phyloP scores from a whole-genome alignment of 1,139 yeast genomes.

The Protomyces gravidus region DNA sequence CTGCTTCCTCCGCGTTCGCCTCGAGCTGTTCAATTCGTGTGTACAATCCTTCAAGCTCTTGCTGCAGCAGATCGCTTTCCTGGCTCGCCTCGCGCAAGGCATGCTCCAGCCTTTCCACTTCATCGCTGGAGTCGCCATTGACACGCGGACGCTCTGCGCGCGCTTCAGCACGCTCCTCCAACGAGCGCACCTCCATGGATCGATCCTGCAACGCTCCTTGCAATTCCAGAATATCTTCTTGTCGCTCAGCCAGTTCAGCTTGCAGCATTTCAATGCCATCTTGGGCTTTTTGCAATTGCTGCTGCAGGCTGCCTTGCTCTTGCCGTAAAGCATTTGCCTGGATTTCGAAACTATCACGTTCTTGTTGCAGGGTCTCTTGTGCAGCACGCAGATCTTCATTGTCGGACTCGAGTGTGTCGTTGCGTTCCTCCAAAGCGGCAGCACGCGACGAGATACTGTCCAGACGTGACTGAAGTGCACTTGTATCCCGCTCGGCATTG shows the following conservation, averaged over 20 bases:
- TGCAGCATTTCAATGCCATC: conserved; percentile 65
- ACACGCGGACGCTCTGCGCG: not conserved
- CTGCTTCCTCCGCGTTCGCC: conserved; percentile 26
- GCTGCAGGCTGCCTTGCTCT: not conserved
- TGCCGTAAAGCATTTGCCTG: not conserved
- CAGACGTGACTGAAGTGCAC: not conserved
- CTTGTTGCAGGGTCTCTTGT: conserved; percentile 8
- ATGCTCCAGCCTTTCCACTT: conserved; percentile 9
- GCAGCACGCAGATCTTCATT: conserved; percentile 4
- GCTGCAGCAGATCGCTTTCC: conserved; percentile 28
- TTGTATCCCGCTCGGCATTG: conserved; percentile 5
- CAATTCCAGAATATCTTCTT: conserved; percentile 32
- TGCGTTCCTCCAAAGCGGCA: conserved; percentile 13
- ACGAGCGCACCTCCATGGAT: conserved; percentile 14
- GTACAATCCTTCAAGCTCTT: conserved; percentile 32
- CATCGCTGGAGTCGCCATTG: not conserved
- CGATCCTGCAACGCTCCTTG: conserved; percentile 28
- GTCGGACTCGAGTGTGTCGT: conserved; percentile 20
- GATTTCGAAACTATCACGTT: not conserved
- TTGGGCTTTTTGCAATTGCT: not conserved
- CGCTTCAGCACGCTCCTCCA: conserved; percentile 4
- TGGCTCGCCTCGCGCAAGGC: conserved; percentile 31
- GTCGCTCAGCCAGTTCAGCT: conserved; percentile 44
- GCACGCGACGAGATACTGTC: conserved; percentile 10
- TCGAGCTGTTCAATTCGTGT: conserved; percentile 31